A percentile compares a stretch with the other conserved stretches of the same genome.
Conservation (phyloP, 192 early-diverging fungal species). For the Umbelopsis sp. region DNA sequence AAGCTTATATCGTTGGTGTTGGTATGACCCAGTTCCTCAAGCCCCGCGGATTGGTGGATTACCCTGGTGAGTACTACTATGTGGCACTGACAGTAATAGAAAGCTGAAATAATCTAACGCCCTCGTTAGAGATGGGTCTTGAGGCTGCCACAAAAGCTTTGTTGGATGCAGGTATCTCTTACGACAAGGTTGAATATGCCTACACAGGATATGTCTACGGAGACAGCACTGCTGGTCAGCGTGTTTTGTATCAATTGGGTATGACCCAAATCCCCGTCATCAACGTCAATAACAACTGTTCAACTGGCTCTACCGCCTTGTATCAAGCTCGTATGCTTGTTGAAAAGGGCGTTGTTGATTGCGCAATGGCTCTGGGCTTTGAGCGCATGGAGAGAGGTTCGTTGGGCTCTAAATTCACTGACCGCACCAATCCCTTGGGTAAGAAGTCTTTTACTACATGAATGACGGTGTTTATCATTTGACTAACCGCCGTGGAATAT, state of each 20-base stretch:
- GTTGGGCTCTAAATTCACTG: constrained; percentile 50
- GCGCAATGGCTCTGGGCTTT: constrained; percentile 76
- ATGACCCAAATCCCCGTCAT: constrained; percentile 70
- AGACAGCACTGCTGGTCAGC: constrained; percentile 71
- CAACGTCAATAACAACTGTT: constrained; percentile 83
- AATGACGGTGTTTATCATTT: not conserved
- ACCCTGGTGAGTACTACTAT: constrained; percentile 43
- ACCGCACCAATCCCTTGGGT: constrained; percentile 67
- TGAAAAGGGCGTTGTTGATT: constrained; percentile 61
- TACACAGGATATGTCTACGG: constrained; percentile 56
- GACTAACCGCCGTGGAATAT: constrained; percentile 1
- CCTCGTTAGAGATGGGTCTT: constrained; percentile 50
- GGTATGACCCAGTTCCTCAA: constrained; percentile 68
- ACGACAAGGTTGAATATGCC: constrained; percentile 65
- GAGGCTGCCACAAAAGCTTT: constrained; percentile 73
- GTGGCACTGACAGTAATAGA: not conserved
- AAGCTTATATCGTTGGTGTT: constrained; percentile 52
- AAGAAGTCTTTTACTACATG: not conserved
- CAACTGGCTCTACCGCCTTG: constrained; percentile 73
- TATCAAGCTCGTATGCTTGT: constrained; percentile 65
- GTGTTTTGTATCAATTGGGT: constrained; percentile 73
- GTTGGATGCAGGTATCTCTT: constrained; percentile 69
- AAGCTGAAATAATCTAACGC: not conserved
- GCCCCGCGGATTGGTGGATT: constrained; percentile 54
- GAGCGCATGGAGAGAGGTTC: constrained; percentile 69